These are phyloP conservation scores for Trypanosoma cruzi DNA, from an alignment of 208 protist species.

Conservation along the genomic window DNA sequence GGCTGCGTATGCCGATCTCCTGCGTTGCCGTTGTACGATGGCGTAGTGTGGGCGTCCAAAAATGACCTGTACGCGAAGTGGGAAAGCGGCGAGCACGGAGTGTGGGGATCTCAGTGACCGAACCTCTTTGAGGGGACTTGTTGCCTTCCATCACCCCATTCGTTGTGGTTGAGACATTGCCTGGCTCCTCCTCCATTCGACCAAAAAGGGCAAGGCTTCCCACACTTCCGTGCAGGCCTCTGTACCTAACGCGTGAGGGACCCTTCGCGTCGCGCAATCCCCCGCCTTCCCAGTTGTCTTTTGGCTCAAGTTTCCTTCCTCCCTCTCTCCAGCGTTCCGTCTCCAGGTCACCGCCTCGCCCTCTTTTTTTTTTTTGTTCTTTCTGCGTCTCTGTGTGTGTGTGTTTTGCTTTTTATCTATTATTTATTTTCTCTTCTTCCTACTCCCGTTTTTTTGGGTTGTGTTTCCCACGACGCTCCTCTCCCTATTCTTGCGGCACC, in stretches of 20 bases:
- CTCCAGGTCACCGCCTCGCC: too few species aligned
- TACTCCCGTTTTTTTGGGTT: not conserved
- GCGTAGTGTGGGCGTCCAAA: not conserved
- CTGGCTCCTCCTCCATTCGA: not conserved
- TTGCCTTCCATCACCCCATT: not conserved
- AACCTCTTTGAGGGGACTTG: not conserved
- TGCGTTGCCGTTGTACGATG: not conserved
- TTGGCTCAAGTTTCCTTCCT: too few species aligned
- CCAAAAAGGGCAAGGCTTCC: not conserved
- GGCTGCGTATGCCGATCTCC: not conserved
- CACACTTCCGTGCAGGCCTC: too few species aligned
- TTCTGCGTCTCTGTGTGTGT: too few species aligned
- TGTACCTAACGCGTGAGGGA: too few species aligned
- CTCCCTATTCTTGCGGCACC: not conserved
- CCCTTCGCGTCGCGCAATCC: too few species aligned
- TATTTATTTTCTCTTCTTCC: conserved; percentile 4
- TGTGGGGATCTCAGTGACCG: not conserved
- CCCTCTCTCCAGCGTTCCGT: too few species aligned
- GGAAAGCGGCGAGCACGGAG: conserved; percentile 23
- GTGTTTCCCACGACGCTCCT: not conserved
- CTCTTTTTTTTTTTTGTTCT: too few species aligned
- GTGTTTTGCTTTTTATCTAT: not conserved
- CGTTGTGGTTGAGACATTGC: too few species aligned
- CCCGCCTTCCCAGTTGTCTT: too few species aligned
- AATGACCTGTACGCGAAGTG: not conserved